Conservation (phyloP, 495 filamentous ascomycete species). For the Podospora conica region DNA sequence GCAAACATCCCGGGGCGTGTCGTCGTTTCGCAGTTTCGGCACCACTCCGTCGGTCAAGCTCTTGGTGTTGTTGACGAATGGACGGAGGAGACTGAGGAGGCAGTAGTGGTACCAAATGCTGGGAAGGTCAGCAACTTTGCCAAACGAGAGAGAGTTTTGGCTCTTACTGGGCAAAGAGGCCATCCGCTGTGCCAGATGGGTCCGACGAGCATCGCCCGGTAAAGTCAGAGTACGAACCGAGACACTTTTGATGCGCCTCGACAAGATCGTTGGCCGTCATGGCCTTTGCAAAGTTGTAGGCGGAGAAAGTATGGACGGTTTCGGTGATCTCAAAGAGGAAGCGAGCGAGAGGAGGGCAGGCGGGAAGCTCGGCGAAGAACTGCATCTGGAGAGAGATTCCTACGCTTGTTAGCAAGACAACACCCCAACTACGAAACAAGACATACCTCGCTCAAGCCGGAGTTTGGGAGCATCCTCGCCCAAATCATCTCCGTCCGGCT, state of each 20-base stretch:
- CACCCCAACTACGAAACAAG: neutral
- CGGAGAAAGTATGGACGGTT: conserved; percentile 21
- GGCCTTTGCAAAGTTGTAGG: conserved; percentile 23
- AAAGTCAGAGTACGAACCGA: conserved; percentile 11
- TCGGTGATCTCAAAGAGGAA: conserved; percentile 27
- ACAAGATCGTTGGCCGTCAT: conserved; percentile 26
- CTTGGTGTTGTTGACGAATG: conserved; percentile 15
- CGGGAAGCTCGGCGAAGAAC: conserved; percentile 21
- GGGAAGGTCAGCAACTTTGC: neutral
- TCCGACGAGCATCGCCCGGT: neutral
- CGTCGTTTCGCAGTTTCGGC: conserved; percentile 10
- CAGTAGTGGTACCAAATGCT: conserved; percentile 29
- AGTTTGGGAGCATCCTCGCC: conserved; percentile 21
- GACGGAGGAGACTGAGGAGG: conserved; percentile 22
- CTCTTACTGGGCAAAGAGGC: conserved; percentile 23
- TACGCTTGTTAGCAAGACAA: neutral
- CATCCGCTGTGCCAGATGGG: conserved; percentile 10
- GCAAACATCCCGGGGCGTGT: conserved; percentile 15
- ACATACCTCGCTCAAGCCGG: conserved; percentile 24
- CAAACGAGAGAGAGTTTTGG: neutral
- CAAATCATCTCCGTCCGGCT: conserved; percentile 8
- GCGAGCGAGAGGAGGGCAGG: conserved; percentile 16
- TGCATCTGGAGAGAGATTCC: conserved; percentile 23
- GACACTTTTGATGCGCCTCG: conserved; percentile 21
- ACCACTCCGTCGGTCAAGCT: conserved; percentile 14